A percentile compares a stretch with the other conserved stretches of the same genome.
These are phyloP conservation scores for Boletus semigastroideus DNA, from an alignment of 1,284 basidiomycete species.

Conservation along the genomic window DNA sequence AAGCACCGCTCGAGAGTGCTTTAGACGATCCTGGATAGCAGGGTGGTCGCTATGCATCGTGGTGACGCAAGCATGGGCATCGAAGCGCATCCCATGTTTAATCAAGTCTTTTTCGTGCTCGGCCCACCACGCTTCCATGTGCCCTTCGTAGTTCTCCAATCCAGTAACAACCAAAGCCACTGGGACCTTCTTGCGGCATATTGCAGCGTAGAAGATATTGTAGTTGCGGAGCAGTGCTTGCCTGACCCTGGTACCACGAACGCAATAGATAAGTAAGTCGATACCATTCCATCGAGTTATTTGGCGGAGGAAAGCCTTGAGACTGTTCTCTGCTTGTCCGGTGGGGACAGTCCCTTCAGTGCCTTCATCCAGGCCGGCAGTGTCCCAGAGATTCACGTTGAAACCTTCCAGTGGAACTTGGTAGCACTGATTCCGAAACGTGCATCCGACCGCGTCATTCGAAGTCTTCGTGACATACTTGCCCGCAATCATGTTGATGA, in stretches of 20 bases:
- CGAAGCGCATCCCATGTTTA: constrained; percentile 30
- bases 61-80: constrained; percentile 32
- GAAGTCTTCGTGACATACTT: constrained; percentile 24
- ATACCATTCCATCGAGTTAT: constrained; percentile 27
- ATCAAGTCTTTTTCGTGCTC: constrained; percentile 28
- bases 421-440: constrained; percentile 22
- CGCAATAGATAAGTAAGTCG: constrained; percentile 34
- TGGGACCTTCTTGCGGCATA: constrained; percentile 32
- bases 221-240: constrained; percentile 30
- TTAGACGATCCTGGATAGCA: constrained; percentile 23
- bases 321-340: constrained; percentile 20
- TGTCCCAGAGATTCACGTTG: constrained; percentile 32
- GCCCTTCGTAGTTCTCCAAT: constrained; percentile 33
- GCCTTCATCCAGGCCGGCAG: constrained; percentile 30
- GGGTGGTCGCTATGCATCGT: constrained; percentile 32
- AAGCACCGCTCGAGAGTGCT: constrained; percentile 20
- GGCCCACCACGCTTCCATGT: constrained; percentile 36
- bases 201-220: constrained; percentile 30
- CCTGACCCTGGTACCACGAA: constrained; percentile 33
- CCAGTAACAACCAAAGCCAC: constrained; percentile 35
- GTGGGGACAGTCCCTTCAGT: constrained; percentile 24
- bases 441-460: constrained; percentile 28
- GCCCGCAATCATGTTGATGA: constrained; percentile 32
- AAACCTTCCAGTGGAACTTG: constrained; percentile 15
- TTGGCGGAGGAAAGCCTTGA: constrained; percentile 29